phyloP scores from a whole-genome alignment of 345 rosid genomes.

The Citrus mangshanensis region DNA sequence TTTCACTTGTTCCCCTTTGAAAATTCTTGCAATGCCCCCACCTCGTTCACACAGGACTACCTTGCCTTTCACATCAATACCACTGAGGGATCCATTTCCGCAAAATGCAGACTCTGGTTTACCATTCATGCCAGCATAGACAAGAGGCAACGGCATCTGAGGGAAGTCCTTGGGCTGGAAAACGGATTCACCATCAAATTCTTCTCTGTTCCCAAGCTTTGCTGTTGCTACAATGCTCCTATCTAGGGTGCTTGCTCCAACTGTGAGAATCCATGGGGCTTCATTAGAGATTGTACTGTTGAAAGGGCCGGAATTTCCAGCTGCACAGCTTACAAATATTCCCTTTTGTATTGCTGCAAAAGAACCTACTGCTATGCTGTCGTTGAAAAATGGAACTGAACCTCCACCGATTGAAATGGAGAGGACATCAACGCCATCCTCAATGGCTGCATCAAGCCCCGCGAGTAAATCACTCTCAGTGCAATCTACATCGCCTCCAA shows the following conservation, averaged over 20 bases:
- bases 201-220: slow-evolving; percentile 35
- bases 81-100: slow-evolving; percentile 14
- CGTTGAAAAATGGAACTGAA: slow-evolving; percentile 39
- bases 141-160: slow-evolving; percentile 32
- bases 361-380: slow-evolving; percentile 50
- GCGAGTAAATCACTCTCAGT: slow-evolving; percentile 46
- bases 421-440: slow-evolving; percentile 51
- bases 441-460: slow-evolving; percentile 48
- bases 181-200: slow-evolving; percentile 33
- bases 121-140: slow-evolving; percentile 36
- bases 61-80: slow-evolving; percentile 30
- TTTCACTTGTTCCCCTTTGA: slow-evolving; percentile 34
- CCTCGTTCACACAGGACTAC: slow-evolving; percentile 32
- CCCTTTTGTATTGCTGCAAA: slow-evolving; percentile 57
- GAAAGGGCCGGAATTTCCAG: slow-evolving; percentile 47
- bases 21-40: slow-evolving; percentile 24
- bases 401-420: slow-evolving; percentile 43
- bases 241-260: slow-evolving; percentile 67
- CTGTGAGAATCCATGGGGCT: slow-evolving; percentile 61
- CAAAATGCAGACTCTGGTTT: slow-evolving; percentile 23
- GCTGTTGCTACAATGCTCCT: slow-evolving; percentile 50
- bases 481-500: slow-evolving; percentile 37
- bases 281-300: slow-evolving; percentile 30
- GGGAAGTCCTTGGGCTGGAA: slow-evolving; percentile 34
- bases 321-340: slow-evolving; percentile 50